phyloP scores from a whole-genome alignment of 257 asterid species.

The Petunia axillaris region DNA sequence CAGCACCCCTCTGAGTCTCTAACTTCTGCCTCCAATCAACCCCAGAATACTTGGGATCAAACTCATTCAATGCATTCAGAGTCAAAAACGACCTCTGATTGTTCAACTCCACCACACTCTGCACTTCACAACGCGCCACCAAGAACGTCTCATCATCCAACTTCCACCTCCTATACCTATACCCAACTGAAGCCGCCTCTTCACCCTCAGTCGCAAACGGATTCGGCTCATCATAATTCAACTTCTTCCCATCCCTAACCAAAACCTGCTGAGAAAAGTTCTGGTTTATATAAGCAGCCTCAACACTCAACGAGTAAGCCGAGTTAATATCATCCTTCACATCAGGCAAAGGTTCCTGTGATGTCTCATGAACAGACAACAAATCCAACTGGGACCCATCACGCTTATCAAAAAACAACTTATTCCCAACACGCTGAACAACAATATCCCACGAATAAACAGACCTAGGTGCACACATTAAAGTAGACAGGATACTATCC shows the following conservation, averaged over 20 bases:
- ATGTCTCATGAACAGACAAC: conserved; percentile 89
- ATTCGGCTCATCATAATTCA: conserved; percentile 83
- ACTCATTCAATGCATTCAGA: conserved; percentile 85
- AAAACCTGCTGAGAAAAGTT: conserved; percentile 94
- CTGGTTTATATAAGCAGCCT: conserved; percentile 94
- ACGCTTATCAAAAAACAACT: conserved; percentile 86
- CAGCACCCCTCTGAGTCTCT: conserved; percentile 98
- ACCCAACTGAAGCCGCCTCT: conserved; percentile 91
- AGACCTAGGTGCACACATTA: conserved; percentile 93
- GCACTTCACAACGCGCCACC: conserved; percentile 93
- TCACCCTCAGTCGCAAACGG: conserved; percentile 95
- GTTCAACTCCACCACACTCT: conserved; percentile 78
- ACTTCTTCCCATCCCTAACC: conserved; percentile 83
- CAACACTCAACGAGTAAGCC: conserved; percentile 77
- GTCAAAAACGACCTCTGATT: conserved; percentile 85
- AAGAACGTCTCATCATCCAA: conserved; percentile 75
- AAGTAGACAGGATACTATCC: conserved; percentile 73
- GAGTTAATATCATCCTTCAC: conserved; percentile 92
- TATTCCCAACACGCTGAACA: conserved; percentile 90
- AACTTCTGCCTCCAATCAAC: conserved; percentile 98
- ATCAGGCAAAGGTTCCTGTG: conserved; percentile 97
- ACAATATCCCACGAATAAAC: conserved; percentile 98
- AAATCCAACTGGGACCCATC: conserved; percentile 94
- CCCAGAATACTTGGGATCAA: conserved; percentile 92
- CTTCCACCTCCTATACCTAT: conserved; percentile 98